Evolutionary conservation across 352 stramenopile genomes (phyloP).

Genomic region (Thraustochytrium sp.): DNA sequence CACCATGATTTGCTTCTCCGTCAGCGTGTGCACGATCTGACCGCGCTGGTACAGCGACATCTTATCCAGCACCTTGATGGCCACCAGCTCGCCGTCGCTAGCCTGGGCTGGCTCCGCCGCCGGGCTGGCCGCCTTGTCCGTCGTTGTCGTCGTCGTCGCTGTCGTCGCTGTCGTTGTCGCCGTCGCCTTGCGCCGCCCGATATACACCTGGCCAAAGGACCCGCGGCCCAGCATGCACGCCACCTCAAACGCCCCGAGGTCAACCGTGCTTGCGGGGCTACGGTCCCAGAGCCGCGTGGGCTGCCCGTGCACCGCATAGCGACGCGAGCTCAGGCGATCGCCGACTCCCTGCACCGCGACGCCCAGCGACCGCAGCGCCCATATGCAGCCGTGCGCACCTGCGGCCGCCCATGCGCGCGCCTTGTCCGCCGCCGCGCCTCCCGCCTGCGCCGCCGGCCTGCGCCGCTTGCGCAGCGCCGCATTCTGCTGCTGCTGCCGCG

Average conservation of each 20-base stretch:
- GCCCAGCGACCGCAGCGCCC: too few relatives aligned
- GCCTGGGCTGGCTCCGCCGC: not conserved
- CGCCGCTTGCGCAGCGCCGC: not conserved
- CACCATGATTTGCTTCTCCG: slow-evolving; percentile 89
- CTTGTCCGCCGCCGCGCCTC: too few relatives aligned
- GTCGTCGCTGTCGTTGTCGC: too few relatives aligned
- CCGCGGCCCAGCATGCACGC: slow-evolving; percentile 69
- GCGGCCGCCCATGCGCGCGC: too few relatives aligned
- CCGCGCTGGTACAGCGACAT: slow-evolving; percentile 97
- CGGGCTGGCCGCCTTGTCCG: slow-evolving; percentile 55
- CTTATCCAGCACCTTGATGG: slow-evolving; percentile 97
- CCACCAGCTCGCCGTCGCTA: slow-evolving; percentile 62
- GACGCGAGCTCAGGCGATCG: not conserved
- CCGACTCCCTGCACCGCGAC: too few relatives aligned
- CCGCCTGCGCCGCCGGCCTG: too few relatives aligned
- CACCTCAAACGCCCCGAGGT: not conserved
- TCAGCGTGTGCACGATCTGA: slow-evolving; percentile 96
- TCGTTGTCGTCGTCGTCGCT: slow-evolving; percentile 78
- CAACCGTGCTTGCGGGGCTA: too few relatives aligned
- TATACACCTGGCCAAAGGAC: slow-evolving; percentile 82
- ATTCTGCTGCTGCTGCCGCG: not conserved
- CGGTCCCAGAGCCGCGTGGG: too few relatives aligned
- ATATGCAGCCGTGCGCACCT: too few relatives aligned
- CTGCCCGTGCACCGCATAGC: too few relatives aligned
- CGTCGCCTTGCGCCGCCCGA: slow-evolving; percentile 75